phyloP scores from a whole-genome alignment of 2,329 filamentous ascomycete genomes.

The Colletotrichum tofieldiae region DNA sequence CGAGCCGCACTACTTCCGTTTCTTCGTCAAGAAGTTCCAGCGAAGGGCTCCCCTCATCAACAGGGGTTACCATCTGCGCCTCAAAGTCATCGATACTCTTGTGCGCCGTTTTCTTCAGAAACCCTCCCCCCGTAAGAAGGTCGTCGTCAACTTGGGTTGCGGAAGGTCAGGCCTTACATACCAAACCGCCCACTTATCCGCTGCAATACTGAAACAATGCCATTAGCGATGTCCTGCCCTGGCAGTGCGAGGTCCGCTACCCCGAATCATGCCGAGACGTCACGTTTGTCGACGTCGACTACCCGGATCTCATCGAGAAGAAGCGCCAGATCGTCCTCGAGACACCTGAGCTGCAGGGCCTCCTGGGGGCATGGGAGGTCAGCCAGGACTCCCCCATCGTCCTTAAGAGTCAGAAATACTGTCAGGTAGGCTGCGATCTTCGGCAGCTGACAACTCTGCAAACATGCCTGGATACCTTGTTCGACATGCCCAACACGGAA shows the following conservation, averaged over 20 bases:
- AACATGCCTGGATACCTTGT: constrained; percentile 69
- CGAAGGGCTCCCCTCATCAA: constrained; percentile 91
- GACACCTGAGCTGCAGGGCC: constrained; percentile 70
- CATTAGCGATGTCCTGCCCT: constrained; percentile 85
- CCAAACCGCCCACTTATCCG: background rate
- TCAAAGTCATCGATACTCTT: constrained; percentile 84
- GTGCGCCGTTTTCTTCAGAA: constrained; percentile 81
- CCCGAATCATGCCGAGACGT: constrained; percentile 69
- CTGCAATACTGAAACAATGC: background rate
- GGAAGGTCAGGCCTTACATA: constrained; percentile 78
- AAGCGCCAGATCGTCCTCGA: constrained; percentile 79
- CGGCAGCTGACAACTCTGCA: constrained; percentile 76
- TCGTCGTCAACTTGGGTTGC: constrained; percentile 89
- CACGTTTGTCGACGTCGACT: constrained; percentile 89
- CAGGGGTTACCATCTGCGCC: constrained; percentile 88
- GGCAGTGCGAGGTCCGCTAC: constrained; percentile 83
- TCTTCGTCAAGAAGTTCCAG: constrained; percentile 89
- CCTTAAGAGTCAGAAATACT: constrained; percentile 79
- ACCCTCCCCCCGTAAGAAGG: constrained; percentile 71
- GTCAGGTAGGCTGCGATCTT: constrained; percentile 87
- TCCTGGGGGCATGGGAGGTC: constrained; percentile 75
- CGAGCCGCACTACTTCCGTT: constrained; percentile 87
- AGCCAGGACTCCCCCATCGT: constrained; percentile 64
- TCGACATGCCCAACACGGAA: constrained; percentile 65
- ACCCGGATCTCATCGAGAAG: constrained; percentile 82